phyloP scores from a whole-genome alignment of 2,329 filamentous ascomycete genomes.

The Verticillium klebahnii region DNA sequence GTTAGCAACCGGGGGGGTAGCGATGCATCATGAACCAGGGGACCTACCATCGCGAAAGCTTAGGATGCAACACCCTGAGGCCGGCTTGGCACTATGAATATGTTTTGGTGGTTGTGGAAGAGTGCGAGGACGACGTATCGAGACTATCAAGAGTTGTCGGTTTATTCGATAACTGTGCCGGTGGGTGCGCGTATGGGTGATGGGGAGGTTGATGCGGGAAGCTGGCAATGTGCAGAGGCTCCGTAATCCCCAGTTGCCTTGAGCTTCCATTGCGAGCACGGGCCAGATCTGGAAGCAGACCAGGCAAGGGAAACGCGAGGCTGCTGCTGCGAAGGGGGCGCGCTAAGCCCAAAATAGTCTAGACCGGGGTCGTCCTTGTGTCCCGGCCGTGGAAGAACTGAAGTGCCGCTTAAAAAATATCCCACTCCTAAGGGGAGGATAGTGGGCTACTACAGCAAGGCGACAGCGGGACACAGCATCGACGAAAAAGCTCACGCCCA shows the following conservation, averaged over 20 bases:
- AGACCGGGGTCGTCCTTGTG: not conserved
- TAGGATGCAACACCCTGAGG: slow-evolving; percentile 18
- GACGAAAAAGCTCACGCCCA: not conserved
- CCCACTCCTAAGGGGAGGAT: slow-evolving; percentile 15
- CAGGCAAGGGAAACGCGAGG: slow-evolving; percentile 11
- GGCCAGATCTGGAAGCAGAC: slow-evolving; percentile 6
- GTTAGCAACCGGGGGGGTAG: slow-evolving; percentile 19
- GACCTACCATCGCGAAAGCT: slow-evolving; percentile 37
- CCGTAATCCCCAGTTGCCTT: slow-evolving; percentile 20
- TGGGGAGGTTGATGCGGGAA: slow-evolving; percentile 13
- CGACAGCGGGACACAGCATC: slow-evolving; percentile 12
- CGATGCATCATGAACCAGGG: slow-evolving; percentile 1
- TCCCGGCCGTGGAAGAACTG: slow-evolving; percentile 15
- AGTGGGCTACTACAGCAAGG: slow-evolving; percentile 12
- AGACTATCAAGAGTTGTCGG: not conserved
- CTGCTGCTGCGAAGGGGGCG: slow-evolving; percentile 6
- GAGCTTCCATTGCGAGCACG: slow-evolving; percentile 11
- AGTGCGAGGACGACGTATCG: not conserved
- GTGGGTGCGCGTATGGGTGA: slow-evolving; percentile 1
- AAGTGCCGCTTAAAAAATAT: slow-evolving; percentile 16
- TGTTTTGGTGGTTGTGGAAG: not conserved
- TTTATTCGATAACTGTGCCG: slow-evolving; percentile 3
- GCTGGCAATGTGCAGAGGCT: slow-evolving; percentile 6
- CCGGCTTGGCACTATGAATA: not conserved
- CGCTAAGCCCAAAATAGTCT: not conserved